Evolutionary conservation across 306 rosid species (phyloP).

Genomic region (Trichosanthes cucumerina): DNA sequence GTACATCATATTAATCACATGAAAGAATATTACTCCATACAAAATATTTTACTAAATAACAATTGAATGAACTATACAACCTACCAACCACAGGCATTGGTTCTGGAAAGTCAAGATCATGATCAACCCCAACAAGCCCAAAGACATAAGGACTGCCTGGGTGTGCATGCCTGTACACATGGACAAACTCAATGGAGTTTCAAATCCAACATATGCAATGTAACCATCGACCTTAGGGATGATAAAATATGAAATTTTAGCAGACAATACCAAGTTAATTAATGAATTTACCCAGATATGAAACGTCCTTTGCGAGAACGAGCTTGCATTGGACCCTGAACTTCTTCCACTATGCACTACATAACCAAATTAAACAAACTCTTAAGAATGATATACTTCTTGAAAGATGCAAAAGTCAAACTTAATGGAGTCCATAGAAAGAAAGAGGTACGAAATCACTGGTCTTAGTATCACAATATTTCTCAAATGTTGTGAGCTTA

Average conservation of each 20-base stretch:
- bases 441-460: constrained; percentile 5
- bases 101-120: constrained; percentile 92
- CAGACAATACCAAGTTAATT: not conserved
- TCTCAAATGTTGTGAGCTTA: not conserved
- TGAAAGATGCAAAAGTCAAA: not conserved
- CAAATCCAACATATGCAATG: constrained; percentile 8
- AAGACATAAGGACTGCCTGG: constrained; percentile 97
- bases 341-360: constrained; percentile 97
- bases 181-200: constrained; percentile 11
- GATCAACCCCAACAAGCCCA: constrained; percentile 85
- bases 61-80: constrained; percentile 8
- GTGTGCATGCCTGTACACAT: constrained; percentile 80
- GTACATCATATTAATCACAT: not conserved
- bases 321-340: constrained; percentile 83
- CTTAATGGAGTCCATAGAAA: not conserved
- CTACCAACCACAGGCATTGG: constrained; percentile 97
- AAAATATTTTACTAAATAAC: not conserved
- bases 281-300: constrained; percentile 62
- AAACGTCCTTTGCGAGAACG: constrained; percentile 85
- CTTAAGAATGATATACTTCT: not conserved
- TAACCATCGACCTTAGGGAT: not conserved
- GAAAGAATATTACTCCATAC: not conserved
- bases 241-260: not conserved
- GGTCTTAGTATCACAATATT: not conserved
- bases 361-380: constrained; percentile 19